Percentiles rank a stretch among this genome's conserved stretches.
phyloP scores from a whole-genome alignment of 805 yeast genomes.

The Komagataella mondaviorum region DNA sequence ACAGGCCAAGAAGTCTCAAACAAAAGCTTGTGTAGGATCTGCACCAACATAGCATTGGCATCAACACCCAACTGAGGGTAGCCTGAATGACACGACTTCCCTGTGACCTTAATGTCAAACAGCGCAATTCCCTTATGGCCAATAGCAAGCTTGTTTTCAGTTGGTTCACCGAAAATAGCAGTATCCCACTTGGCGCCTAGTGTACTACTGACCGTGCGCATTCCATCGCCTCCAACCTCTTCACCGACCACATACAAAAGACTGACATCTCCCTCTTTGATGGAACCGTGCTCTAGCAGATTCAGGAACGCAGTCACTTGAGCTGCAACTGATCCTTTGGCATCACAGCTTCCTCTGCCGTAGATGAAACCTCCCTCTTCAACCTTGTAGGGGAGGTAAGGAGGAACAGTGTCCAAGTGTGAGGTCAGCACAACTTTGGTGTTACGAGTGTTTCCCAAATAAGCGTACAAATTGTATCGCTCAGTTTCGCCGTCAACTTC shows the following conservation, averaged over 20 bases:
- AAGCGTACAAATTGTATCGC: slow-evolving; percentile 45
- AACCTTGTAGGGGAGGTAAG: slow-evolving; percentile 36
- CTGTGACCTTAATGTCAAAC: slow-evolving; percentile 30
- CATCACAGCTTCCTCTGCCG: slow-evolving; percentile 62
- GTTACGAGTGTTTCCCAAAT: slow-evolving; percentile 27
- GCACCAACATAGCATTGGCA: slow-evolving; percentile 43
- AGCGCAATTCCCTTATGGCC: slow-evolving; percentile 54
- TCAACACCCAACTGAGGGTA: slow-evolving; percentile 58
- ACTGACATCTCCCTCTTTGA: slow-evolving; percentile 41
- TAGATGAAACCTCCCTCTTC: slow-evolving; percentile 31
- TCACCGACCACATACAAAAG: slow-evolving; percentile 60
- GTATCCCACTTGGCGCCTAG: slow-evolving; percentile 38
- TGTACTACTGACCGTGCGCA: slow-evolving; percentile 27
- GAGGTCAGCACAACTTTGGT: slow-evolving; percentile 42
- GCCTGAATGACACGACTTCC: slow-evolving; percentile 53
- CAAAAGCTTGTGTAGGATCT: slow-evolving; percentile 31
- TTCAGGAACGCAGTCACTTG: slow-evolving; percentile 43
- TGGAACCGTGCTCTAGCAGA: slow-evolving; percentile 20
- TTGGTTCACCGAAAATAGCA: slow-evolving; percentile 67
- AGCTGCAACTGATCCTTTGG: slow-evolving; percentile 58
- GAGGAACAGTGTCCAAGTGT: slow-evolving; percentile 67
- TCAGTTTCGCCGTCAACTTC: slow-evolving; percentile 15
- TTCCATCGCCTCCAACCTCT: slow-evolving; percentile 55
- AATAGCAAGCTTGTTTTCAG: slow-evolving; percentile 51
- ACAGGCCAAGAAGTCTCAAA: slow-evolving; percentile 28